Evolutionary conservation across 441 rosid genomes (phyloP).

Genomic region (Arabidopsis lyrata): DNA sequence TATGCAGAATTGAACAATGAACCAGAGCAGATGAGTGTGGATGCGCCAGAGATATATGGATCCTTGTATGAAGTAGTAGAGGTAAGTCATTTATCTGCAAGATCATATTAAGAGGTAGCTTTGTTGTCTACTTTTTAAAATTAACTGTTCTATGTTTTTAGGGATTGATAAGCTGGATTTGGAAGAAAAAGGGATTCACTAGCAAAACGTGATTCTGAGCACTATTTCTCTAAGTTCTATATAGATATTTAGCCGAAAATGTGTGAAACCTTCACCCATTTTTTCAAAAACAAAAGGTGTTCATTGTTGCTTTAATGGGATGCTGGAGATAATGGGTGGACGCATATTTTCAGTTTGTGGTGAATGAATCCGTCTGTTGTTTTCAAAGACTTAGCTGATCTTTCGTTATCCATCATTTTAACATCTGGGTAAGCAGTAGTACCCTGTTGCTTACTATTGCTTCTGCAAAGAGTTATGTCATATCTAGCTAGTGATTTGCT

Average conservation of each 20-base stretch:
- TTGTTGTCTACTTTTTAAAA: slow-evolving; percentile 30
- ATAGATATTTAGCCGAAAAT: slow-evolving; percentile 19
- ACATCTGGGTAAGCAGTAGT: slow-evolving; percentile 87
- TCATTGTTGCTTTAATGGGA: slow-evolving; percentile 36
- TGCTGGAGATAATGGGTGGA: slow-evolving; percentile 68
- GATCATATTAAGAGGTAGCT: slow-evolving; percentile 21
- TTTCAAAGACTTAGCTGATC: slow-evolving; percentile 84
- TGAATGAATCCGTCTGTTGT: slow-evolving; percentile 96
- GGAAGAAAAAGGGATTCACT: slow-evolving; percentile 64
- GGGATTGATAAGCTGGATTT: slow-evolving; percentile 84
- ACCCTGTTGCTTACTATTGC: slow-evolving; percentile 15
- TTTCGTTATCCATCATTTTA: slow-evolving; percentile 87
- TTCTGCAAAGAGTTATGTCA: slow-evolving; percentile 27
- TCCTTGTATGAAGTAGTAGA: slow-evolving; percentile 83
- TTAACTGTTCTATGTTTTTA: slow-evolving; percentile 42
- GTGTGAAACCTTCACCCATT: not conserved
- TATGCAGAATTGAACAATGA: slow-evolving; percentile 81
- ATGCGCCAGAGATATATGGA: slow-evolving; percentile 65
- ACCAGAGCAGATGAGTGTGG: slow-evolving; percentile 60
- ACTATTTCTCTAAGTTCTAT: slow-evolving; percentile 65
- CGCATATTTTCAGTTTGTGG: slow-evolving; percentile 81
- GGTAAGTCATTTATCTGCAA: slow-evolving; percentile 50
- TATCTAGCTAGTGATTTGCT: no score
- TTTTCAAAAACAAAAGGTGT: slow-evolving; percentile 23
- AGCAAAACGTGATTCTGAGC: slow-evolving; percentile 85